phyloP scores from a whole-genome alignment of 331 rosid genomes.

The Quercus tomentella region DNA sequence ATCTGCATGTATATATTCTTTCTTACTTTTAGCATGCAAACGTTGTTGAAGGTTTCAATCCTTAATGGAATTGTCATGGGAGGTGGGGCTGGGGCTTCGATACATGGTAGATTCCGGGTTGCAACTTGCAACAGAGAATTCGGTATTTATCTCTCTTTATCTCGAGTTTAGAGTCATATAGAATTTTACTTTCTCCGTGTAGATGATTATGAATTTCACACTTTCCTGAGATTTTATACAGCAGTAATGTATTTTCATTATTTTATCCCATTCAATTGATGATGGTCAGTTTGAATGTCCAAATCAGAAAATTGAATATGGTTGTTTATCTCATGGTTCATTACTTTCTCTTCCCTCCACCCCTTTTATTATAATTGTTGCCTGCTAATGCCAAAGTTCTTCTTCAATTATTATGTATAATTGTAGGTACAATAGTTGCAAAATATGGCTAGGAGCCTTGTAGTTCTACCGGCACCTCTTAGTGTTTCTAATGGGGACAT shows the following conservation, averaged over 20 bases:
- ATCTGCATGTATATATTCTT: background rate
- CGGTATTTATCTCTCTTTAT: slow-evolving; percentile 34
- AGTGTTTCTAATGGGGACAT: too few relatives aligned
- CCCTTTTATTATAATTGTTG: too few relatives aligned
- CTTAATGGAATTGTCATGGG: slow-evolving; percentile 97
- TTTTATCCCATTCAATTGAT: background rate
- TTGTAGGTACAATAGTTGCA: too few relatives aligned
- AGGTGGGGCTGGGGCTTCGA: slow-evolving; percentile 95
- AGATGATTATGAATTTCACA: background rate
- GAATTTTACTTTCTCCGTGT: background rate
- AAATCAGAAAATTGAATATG: too few relatives aligned
- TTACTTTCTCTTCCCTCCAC: background rate
- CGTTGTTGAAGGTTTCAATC: slow-evolving; percentile 68
- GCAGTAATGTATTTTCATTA: background rate
- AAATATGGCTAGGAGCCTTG: too few relatives aligned
- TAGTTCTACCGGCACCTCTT: accelerated
- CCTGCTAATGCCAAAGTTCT: too few relatives aligned
- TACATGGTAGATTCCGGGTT: slow-evolving; percentile 86
- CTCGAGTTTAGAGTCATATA: background rate
- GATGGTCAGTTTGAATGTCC: background rate
- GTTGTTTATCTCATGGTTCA: background rate
- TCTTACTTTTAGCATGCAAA: slow-evolving; percentile 19
- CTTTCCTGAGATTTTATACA: background rate
- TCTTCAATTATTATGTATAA: too few relatives aligned
- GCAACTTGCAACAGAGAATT: slow-evolving; percentile 85